Conservation (phyloP, 805 yeast species). For the Myxozyma udenii region DNA sequence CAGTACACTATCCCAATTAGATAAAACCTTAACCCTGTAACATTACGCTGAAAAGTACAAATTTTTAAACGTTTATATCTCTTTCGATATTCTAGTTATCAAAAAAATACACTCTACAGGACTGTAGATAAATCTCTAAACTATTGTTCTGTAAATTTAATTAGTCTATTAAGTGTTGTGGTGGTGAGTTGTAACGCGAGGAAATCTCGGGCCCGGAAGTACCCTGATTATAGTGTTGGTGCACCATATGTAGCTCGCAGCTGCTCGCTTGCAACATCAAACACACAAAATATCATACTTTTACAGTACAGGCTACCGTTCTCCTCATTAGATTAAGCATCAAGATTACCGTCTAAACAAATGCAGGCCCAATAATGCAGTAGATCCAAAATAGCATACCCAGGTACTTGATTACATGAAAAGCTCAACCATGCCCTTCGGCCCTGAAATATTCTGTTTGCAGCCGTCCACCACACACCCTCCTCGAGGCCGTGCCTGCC, state of each 20-base stretch:
- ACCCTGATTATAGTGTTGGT: too few relatives aligned
- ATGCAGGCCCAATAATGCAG: slow-evolving; percentile 2
- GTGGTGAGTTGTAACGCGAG: too few relatives aligned
- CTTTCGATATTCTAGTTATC: too few relatives aligned
- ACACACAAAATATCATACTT: background rate
- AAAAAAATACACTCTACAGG: too few relatives aligned
- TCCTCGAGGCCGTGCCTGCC: background rate
- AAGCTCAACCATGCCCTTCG: slow-evolving; percentile 22
- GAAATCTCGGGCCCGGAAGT: too few relatives aligned
- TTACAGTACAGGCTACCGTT: background rate
- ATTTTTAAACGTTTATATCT: too few relatives aligned
- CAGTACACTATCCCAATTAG: too few relatives aligned
- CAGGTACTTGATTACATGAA: slow-evolving; percentile 4
- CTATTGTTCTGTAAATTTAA: too few relatives aligned
- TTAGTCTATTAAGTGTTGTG: too few relatives aligned
- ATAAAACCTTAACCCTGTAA: too few relatives aligned
- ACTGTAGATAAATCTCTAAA: too few relatives aligned
- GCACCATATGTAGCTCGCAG: background rate
- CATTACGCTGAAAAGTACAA: too few relatives aligned
- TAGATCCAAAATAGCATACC: background rate
- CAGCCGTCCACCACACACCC: slow-evolving; percentile 23
- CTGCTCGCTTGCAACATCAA: background rate
- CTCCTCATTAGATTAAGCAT: background rate
- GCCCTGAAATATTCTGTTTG: slow-evolving; percentile 16
- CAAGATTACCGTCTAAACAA: background rate